Base-by-base conservation (phyloP, 129 eudicot species). In the Centrapalus pauciflorus region DNA sequence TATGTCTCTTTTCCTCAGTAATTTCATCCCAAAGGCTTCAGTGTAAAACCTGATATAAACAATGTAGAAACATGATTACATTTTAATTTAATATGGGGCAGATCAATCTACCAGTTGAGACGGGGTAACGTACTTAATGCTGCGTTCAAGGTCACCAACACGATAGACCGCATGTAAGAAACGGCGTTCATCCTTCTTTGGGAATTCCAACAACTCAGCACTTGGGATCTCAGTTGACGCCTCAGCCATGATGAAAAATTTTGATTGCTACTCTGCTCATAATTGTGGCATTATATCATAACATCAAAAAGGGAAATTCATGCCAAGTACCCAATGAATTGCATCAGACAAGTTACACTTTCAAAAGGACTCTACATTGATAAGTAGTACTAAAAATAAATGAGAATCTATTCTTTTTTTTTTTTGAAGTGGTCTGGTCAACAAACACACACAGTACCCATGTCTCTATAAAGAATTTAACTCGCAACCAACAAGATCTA, bases 71-170 rank as follows among this genome's bases (percentile, higher is more conserved):
- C 6, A 9, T 3, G 57, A 55, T 11, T 51, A 70, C 12, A n/a
- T n/a, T 7, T 3, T 41, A 50, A 41, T 20, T n/a, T n/a, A 32
- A 14, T 21, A 66, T 2, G 35, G 17, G 38, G 55, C 10, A 34
- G 23, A 34, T 16, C 1, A 5, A 52, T 43, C 0, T 9, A 23
- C 61, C 1, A 3, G 0, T 17, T 26, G 12, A 35, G 16, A 43
- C 33, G 57, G 57, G 25, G 54, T 21, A 1, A 46, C 81, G 38
- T 78, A 93, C 99, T 88, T 93, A 25, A 93, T 93, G 46, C 96
- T 93, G 46, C 90, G 89, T 35, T 93, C 88, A 77, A 93, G 95
- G 76, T 93, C 84, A 70, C 99, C 99, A 62, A 89, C 99, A 29
- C 99, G 99, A 49, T 93, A 93, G 25, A 93, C 96, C 1, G 82